Evolutionary conservation across 2,329 filamentous ascomycete species (phyloP).

Genomic region (Shiraia sp.): DNA sequence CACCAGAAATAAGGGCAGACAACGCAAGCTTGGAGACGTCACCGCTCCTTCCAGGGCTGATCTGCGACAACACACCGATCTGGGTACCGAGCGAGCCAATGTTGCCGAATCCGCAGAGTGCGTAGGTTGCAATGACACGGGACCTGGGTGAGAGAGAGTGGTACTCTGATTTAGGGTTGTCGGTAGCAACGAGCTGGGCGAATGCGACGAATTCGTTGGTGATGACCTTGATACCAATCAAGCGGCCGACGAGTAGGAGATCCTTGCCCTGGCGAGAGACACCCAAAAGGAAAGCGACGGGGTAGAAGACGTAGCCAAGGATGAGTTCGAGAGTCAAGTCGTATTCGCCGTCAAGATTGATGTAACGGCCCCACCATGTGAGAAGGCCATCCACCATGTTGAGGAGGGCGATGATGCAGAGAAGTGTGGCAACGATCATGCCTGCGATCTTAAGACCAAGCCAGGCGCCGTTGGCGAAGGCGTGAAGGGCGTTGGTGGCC

Average conservation of each 20-base stretch:
- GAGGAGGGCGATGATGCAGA: constrained; percentile 81
- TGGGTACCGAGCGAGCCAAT: constrained; percentile 86
- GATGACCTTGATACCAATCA: constrained; percentile 86
- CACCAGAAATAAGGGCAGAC: constrained; percentile 76
- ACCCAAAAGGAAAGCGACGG: constrained; percentile 78
- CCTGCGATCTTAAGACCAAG: constrained; percentile 84
- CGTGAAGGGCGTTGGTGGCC: constrained; percentile 80
- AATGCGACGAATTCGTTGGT: constrained; percentile 85
- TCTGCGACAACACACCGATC: constrained; percentile 83
- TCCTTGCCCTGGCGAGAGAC: constrained; percentile 64
- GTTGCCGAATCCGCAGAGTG: constrained; percentile 76
- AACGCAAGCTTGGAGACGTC: constrained; percentile 77
- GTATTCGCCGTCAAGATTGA: constrained; percentile 69
- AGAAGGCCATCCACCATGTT: constrained; percentile 75
- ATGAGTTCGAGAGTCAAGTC: constrained; percentile 75
- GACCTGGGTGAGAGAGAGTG: constrained; percentile 68
- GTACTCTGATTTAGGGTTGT: constrained; percentile 55
- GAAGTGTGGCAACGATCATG: constrained; percentile 78
- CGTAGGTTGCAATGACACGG: constrained; percentile 81
- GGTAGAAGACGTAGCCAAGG: constrained; percentile 77
- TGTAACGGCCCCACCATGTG: constrained; percentile 81
- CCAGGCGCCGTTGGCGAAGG: constrained; percentile 84
- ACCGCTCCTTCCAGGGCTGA: constrained; percentile 72
- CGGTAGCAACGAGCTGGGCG: constrained; percentile 54
- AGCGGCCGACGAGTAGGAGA: constrained; percentile 71